Evolutionary conservation across 192 early-diverging fungal genomes (phyloP).

Genomic region (Podila horticola): DNA sequence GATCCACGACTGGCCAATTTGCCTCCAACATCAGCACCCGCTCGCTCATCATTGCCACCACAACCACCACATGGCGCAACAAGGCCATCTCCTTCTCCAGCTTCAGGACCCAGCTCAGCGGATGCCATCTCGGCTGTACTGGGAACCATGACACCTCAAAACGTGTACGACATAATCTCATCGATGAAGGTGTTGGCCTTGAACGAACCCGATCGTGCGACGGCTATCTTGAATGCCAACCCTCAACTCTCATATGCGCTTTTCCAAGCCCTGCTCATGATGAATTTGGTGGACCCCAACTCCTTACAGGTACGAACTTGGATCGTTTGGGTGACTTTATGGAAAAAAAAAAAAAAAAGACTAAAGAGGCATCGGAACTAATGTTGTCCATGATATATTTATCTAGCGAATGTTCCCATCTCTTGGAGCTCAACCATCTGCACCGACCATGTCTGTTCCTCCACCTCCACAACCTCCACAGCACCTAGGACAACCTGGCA

Average conservation of each 20-base stretch:
- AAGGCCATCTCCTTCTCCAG: not conserved
- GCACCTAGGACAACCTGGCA: slow-evolving; percentile 15
- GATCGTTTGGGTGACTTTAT: too few relatives aligned
- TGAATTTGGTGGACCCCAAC: slow-evolving; percentile 80
- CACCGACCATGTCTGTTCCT: slow-evolving; percentile 14
- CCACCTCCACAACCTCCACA: slow-evolving; percentile 36
- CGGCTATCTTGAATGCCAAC: slow-evolving; percentile 72
- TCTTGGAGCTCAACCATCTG: slow-evolving; percentile 9
- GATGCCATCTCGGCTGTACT: slow-evolving; percentile 47
- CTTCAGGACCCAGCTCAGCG: slow-evolving; percentile 21
- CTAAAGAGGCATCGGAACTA: not conserved
- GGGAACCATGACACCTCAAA: slow-evolving; percentile 44
- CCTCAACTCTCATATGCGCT: slow-evolving; percentile 87
- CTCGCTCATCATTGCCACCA: not conserved
- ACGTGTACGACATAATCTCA: slow-evolving; percentile 37
- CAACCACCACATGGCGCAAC: not conserved
- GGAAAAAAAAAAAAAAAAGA: too few relatives aligned
- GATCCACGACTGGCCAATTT: slow-evolving; percentile 26
- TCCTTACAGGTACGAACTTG: slow-evolving; percentile 60
- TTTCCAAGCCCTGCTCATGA: slow-evolving; percentile 83
- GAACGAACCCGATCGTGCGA: slow-evolving; percentile 69
- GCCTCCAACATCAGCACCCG: not conserved
- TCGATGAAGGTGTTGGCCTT: slow-evolving; percentile 49
- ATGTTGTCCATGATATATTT: too few relatives aligned
- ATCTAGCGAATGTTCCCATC: slow-evolving; percentile 28